phyloP scores from a whole-genome alignment of 2,329 filamentous ascomycete species.

The Scedosporium boydii region DNA sequence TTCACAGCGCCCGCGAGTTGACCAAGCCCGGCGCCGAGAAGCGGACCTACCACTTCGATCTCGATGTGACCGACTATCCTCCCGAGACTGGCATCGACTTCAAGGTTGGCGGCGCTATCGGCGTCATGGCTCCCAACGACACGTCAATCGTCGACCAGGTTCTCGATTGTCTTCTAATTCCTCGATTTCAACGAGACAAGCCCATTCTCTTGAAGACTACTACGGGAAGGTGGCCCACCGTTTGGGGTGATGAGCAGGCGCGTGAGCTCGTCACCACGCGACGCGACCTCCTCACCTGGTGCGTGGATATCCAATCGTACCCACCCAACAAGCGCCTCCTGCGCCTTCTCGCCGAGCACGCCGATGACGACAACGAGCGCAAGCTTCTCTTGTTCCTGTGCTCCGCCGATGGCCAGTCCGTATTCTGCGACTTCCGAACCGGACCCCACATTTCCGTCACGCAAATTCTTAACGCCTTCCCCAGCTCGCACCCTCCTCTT shows the following conservation, averaged over 20 bases:
- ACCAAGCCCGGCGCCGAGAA: conserved; percentile 88
- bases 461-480: conserved; percentile 85
- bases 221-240: conserved; percentile 86
- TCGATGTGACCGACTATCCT: conserved; percentile 93
- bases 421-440: conserved; percentile 90
- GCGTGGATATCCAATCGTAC: conserved; percentile 85
- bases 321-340: conserved; percentile 83
- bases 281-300: conserved; percentile 90
- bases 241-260: conserved; percentile 86
- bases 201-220: conserved; percentile 70
- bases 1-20: conserved; percentile 76
- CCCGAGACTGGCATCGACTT: conserved; percentile 79
- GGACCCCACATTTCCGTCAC: conserved; percentile 76
- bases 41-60: conserved; percentile 93
- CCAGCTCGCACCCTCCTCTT: conserved; percentile 80
- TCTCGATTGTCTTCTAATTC: conserved; percentile 71
- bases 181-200: conserved; percentile 75
- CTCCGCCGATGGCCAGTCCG: conserved; percentile 80
- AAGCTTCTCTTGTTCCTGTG: conserved; percentile 81
- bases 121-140: conserved; percentile 83
- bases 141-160: conserved; percentile 69
- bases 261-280: conserved; percentile 84
- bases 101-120: conserved; percentile 92
- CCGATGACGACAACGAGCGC: conserved; percentile 70
- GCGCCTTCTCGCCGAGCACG: conserved; percentile 77